Conservation (phyloP, 1,284 basidiomycete genomes). For the Meira miltonrushii region DNA sequence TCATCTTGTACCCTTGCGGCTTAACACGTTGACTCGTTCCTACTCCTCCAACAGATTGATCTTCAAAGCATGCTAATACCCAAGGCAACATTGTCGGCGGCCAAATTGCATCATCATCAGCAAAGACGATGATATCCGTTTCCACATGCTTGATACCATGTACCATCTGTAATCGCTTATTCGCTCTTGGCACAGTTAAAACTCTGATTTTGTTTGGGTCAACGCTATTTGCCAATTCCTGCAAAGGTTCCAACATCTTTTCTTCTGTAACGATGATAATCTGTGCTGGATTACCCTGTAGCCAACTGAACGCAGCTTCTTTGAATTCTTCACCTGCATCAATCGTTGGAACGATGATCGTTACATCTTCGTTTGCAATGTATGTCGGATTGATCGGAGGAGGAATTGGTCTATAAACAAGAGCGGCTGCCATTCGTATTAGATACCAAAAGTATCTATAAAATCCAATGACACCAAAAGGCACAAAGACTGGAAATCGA, state of each 20-base stretch:
- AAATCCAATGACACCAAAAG: slow-evolving; percentile 76
- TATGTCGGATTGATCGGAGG: slow-evolving; percentile 82
- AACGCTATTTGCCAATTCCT: slow-evolving; percentile 78
- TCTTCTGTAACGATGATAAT: slow-evolving; percentile 90
- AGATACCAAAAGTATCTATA: slow-evolving; percentile 17
- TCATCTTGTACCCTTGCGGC: slow-evolving; percentile 69
- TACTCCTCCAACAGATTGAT: slow-evolving; percentile 84
- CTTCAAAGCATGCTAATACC: slow-evolving; percentile 83
- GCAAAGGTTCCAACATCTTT: slow-evolving; percentile 75
- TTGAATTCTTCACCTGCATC: slow-evolving; percentile 90
- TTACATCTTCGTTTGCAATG: slow-evolving; percentile 80
- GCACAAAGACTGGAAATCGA: slow-evolving; percentile 74
- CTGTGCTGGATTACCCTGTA: slow-evolving; percentile 80
- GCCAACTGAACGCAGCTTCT: slow-evolving; percentile 83
- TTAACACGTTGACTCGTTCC: slow-evolving; percentile 84
- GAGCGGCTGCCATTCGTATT: slow-evolving; percentile 58
- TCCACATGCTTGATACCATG: slow-evolving; percentile 81
- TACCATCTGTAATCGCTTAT: slow-evolving; percentile 86
- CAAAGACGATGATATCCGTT: slow-evolving; percentile 91
- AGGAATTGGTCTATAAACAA: slow-evolving; percentile 75
- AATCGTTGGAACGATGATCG: slow-evolving; percentile 88
- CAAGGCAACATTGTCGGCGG: slow-evolving; percentile 77
- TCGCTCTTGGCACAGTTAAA: slow-evolving; percentile 81
- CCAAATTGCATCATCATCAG: slow-evolving; percentile 92
- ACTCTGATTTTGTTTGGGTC: slow-evolving; percentile 77